Evolutionary conservation across 345 rosid species (phyloP).

Genomic region (Heritiera littoralis): DNA sequence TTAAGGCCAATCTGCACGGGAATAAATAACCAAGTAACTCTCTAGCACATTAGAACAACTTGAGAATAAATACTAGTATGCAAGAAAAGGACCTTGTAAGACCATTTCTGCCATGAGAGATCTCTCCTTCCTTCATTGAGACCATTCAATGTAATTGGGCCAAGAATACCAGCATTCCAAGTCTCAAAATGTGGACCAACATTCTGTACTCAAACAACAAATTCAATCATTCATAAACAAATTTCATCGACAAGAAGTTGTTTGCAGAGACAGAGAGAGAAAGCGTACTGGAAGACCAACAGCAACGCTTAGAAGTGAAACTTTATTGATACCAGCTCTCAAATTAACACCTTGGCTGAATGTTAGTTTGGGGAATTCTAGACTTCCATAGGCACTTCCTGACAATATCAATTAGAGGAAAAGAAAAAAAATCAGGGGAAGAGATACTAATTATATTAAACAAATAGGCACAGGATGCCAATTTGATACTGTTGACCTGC

Average conservation of each 20-base stretch:
- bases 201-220: constrained; percentile 53
- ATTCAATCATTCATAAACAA: neutral
- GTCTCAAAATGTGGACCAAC: constrained; percentile 98
- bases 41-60: neutral
- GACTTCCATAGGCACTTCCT: constrained; percentile 93
- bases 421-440: constrained; percentile 2
- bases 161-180: constrained; percentile 96
- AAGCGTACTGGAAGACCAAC: constrained; percentile 94
- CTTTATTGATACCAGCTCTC: constrained; percentile 84
- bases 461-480: neutral
- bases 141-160: constrained; percentile 82
- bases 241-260: neutral
- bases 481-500: neutral
- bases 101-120: constrained; percentile 96
- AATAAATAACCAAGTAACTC: constrained; percentile 11
- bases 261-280: neutral
- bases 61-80: neutral
- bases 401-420: constrained; percentile 21
- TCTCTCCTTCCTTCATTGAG: constrained; percentile 80
- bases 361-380: constrained; percentile 85
- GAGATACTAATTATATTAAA: neutral
- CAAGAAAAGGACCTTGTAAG: constrained; percentile 70
- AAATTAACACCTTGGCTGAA: constrained; percentile 65
- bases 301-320: constrained; percentile 82
- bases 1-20: constrained; percentile 78